phyloP scores from a whole-genome alignment of 176 grass and related monocot species.

The Raddia distichophylla region DNA sequence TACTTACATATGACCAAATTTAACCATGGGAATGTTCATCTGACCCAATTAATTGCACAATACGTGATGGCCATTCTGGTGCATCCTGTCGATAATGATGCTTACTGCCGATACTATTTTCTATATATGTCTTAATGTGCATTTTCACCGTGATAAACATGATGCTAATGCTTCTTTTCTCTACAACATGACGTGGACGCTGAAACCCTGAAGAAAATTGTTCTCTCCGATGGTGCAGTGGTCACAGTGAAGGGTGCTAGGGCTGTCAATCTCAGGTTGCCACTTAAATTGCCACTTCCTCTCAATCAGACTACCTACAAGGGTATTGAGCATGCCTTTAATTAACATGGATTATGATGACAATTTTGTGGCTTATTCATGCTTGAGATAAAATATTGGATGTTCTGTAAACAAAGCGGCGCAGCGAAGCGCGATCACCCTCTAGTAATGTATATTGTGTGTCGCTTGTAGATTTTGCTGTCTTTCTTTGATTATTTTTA shows the following conservation, averaged over 20 bases:
- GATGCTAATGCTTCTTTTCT: slow-evolving; percentile 26
- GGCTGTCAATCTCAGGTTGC: slow-evolving; percentile 75
- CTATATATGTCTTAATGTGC: not conserved
- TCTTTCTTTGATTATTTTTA: too few species aligned
- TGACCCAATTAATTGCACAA: not conserved
- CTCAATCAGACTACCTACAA: slow-evolving; percentile 75
- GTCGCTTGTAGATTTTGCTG: too few species aligned
- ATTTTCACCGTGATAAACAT: too few species aligned
- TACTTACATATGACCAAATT: not conserved
- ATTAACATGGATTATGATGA: too few species aligned
- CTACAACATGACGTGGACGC: slow-evolving; percentile 90
- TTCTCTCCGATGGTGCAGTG: slow-evolving; percentile 85
- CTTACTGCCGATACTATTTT: not conserved
- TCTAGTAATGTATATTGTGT: too few species aligned
- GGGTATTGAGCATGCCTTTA: too few species aligned
- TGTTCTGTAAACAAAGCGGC: too few species aligned
- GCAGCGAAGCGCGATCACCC: too few species aligned
- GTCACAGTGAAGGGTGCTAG: slow-evolving; percentile 86
- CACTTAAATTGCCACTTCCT: slow-evolving; percentile 77
- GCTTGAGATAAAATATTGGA: too few species aligned
- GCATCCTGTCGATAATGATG: not conserved
- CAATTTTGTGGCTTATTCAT: too few species aligned
- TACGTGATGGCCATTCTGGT: not conserved
- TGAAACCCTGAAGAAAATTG: slow-evolving; percentile 85
- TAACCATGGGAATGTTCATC: not conserved